These are phyloP conservation scores for Purpureocillium lavendulum DNA, from an alignment of 2,329 filamentous ascomycete species.

Conservation along the genomic window DNA sequence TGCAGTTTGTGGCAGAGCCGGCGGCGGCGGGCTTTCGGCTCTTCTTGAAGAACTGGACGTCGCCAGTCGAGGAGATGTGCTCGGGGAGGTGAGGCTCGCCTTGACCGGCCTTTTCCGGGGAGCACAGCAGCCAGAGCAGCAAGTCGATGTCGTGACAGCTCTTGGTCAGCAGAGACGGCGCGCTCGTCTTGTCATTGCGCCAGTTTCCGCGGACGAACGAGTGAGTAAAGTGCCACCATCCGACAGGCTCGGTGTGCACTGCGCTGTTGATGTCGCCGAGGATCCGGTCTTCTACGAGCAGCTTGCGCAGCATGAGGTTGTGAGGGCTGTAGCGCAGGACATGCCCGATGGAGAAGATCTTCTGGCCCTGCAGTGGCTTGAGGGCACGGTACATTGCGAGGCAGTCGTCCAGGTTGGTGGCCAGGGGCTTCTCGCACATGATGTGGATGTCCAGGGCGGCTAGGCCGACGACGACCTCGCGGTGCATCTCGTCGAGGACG, in stretches of 20 bases:
- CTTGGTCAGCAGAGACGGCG: slow-evolving; percentile 81
- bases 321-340: slow-evolving; percentile 90
- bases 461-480: slow-evolving; percentile 67
- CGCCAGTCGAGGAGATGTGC: slow-evolving; percentile 67
- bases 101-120: slow-evolving; percentile 42
- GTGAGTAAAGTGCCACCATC: slow-evolving; percentile 93
- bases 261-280: slow-evolving; percentile 82
- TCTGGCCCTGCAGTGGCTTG: slow-evolving; percentile 19
- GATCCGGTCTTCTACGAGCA: slow-evolving; percentile 65
- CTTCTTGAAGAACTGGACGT: slow-evolving; percentile 68
- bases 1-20: slow-evolving; percentile 75
- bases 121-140: slow-evolving; percentile 81
- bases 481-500: slow-evolving; percentile 83
- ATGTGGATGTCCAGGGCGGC: slow-evolving; percentile 68
- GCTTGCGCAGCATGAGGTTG: slow-evolving; percentile 73
- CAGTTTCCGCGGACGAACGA: slow-evolving; percentile 92
- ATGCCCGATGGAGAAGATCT: slow-evolving; percentile 84
- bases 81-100: slow-evolving; percentile 62
- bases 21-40: slow-evolving; percentile 68
- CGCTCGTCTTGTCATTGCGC: slow-evolving; percentile 71
- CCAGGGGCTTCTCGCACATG: slow-evolving; percentile 92
- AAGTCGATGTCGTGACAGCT: slow-evolving; percentile 96
- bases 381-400: slow-evolving; percentile 62
- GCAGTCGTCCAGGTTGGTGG: slow-evolving; percentile 71
- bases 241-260: slow-evolving; percentile 89